Percentiles rank a stretch among this genome's conserved stretches.
phyloP scores from a whole-genome alignment of 2,329 filamentous ascomycete species.

The Sclerotinia minor region DNA sequence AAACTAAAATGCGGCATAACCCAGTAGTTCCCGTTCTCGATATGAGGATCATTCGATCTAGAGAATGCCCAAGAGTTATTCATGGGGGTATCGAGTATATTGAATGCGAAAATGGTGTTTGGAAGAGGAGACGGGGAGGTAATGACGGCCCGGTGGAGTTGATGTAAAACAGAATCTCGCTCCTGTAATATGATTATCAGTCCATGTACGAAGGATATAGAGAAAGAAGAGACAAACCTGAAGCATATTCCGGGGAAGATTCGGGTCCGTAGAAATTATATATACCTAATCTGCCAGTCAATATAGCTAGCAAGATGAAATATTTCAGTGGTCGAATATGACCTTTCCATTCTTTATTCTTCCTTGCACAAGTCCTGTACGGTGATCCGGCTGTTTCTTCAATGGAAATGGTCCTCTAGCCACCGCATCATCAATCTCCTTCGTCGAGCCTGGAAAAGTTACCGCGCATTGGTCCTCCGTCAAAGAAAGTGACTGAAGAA shows the following conservation, averaged over 20 bases:
- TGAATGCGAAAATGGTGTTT: conserved; percentile 54
- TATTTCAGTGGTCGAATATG: conserved; percentile 10
- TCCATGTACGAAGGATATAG: background rate
- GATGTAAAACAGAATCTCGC: conserved; percentile 53
- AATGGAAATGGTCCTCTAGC: conserved; percentile 49
- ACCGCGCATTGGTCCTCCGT: conserved; percentile 47
- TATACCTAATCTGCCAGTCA: conserved; percentile 43
- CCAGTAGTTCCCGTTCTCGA: conserved; percentile 45
- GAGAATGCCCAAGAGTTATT: conserved; percentile 50
- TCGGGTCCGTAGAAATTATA: conserved; percentile 48
- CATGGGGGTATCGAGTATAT: conserved; percentile 52
- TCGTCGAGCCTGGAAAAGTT: conserved; percentile 50
- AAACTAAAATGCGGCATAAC: conserved; percentile 58
- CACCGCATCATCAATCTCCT: conserved; percentile 49
- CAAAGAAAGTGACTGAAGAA: conserved; percentile 38
- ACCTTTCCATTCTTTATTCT: conserved; percentile 48
- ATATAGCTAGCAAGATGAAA: background rate
- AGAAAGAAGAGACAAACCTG: conserved; percentile 34
- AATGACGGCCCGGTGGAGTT: conserved; percentile 53
- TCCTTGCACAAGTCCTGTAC: conserved; percentile 46
- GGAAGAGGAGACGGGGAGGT: conserved; percentile 51
- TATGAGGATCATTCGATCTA: conserved; percentile 46
- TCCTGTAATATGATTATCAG: conserved; percentile 43
- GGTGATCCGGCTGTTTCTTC: conserved; percentile 41
- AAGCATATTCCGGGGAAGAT: conserved; percentile 48